Evolutionary conservation across 805 yeast species (phyloP), one percentile per base, ranked within the genome.

Genomic region (Pichia nanzhaoensis): DNA sequence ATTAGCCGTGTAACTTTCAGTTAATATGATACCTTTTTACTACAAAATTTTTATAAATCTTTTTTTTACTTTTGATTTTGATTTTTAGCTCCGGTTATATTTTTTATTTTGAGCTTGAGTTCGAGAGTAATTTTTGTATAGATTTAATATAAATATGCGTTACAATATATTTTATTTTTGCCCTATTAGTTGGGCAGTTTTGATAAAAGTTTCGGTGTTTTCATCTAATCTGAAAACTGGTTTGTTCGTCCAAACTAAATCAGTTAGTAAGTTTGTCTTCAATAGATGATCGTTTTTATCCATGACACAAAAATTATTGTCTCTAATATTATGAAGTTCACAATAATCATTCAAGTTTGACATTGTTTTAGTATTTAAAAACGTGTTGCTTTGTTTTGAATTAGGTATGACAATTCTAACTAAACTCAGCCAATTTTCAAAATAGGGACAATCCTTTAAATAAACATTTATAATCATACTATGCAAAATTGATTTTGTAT

Each of bases 391-490:
- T 10, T 39, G 22, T 9, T 34, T 18, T 8, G 8, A 2, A 10
- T 10, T 14, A 1, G 47, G 42, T 16, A 20, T 52, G 27, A 55
- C 20, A 9, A 53, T 46, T 37, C 55, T 44, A 12, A 51, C 50
- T 5, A 59, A 28, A 8, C 46, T 42, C 5, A 49, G 43, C 64
- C 65, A 61, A 12, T 55, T 49, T 2, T 55, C 56, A 43, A 61
- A 61, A 36, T 45, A 57, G n/a, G 45, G 31, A 31, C 57, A 54
- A 3, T 46, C 34, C 4, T 45, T 34, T 10, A 59, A 42, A 34
- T 58, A 50, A 3, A 41, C 39, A 21, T 52, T 48, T 2, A 60
- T 33, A n/a, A 60, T 22, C n/a, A 49, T 50, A 21, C 44, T 45
- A 13, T 52, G 50, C 9, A 60, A 34, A 19, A 50, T 34, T n/a